Base-by-base conservation (phyloP, 176 grass and related monocot genomes). In the Cymbopogon citratus region DNA sequence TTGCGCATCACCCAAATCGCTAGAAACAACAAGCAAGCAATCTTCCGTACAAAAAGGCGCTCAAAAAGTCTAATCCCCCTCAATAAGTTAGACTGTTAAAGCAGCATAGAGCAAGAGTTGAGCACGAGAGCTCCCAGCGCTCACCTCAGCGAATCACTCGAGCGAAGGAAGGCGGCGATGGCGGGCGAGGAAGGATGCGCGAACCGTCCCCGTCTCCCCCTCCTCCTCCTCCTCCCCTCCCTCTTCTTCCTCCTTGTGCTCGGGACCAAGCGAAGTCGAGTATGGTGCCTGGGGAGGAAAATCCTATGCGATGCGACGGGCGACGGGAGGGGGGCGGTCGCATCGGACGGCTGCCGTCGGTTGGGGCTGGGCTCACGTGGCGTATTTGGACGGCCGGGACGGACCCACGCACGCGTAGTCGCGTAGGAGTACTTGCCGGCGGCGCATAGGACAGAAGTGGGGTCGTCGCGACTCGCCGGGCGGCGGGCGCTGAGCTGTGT, bases 131-230 rank as follows among this genome's bases (percentile, higher is more conserved):
- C 16, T 85, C 82, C 21, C 2, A 23, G 69, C 23, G 62, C 87
- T 89, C 82, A 89, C 87, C 87, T 89, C 78, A 41, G 73, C 83
- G 35, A 86, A 69, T 24, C 43, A 25, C 41, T 71, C 13, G 8
- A 46, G 15, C 25, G 59, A 5, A 40, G 28, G 15, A 15, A 27
- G 29, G 25, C 46, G 54, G 43, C 74, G 57, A 66, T 3, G 19
- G 46, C 12, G 48, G 5, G 77, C 64, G 65, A 74, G 67, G 67
- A 48, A 9, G 72, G 87, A 56, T 44, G 66, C 77, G 69, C 62
- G 79, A 31, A 41, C 63, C 76, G 48, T 28, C 61, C 69, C 78
- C 52, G 60, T 66, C 81, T 66, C 81, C 45, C 7, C 23, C 18
- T 27, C 38, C 19, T 6, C 62, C 18, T 38, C 56, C 3, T 59